Percentiles rank a stretch among this genome's conserved stretches.
Conservation (phyloP, 2,329 filamentous ascomycete species). For the Cercospora nicotianae region DNA sequence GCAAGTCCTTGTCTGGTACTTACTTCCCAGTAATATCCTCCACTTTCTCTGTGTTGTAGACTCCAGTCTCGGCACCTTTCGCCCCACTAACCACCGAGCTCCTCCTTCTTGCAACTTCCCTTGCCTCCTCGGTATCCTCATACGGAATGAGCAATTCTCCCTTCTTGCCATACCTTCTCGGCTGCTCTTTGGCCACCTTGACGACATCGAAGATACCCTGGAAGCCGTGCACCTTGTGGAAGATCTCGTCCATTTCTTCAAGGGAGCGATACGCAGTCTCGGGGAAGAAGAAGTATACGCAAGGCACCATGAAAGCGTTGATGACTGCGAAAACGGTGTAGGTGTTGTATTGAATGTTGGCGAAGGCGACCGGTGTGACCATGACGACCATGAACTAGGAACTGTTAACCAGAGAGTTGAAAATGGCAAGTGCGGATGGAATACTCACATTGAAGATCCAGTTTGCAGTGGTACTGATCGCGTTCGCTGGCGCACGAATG, state of each 20-base stretch:
- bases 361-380: conserved; percentile 61
- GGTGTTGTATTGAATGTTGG: conserved; percentile 58
- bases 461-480: conserved; percentile 48
- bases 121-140: conserved; percentile 41
- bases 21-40: conserved; percentile 1
- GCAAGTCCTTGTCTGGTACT: no score
- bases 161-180: conserved; percentile 59
- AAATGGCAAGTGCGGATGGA: not conserved
- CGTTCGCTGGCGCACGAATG: conserved; percentile 41
- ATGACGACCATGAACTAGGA: conserved; percentile 46
- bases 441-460: conserved; percentile 39
- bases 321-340: conserved; percentile 65
- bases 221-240: conserved; percentile 32
- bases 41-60: conserved; percentile 19
- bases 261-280: conserved; percentile 64
- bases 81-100: conserved; percentile 26
- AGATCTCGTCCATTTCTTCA: conserved; percentile 66
- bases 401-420: not conserved
- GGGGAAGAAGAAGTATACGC: conserved; percentile 35
- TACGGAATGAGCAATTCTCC: conserved; percentile 59
- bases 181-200: conserved; percentile 51
- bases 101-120: conserved; percentile 27
- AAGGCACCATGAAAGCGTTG: conserved; percentile 60
- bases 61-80: not conserved
- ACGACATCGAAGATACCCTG: conserved; percentile 60